phyloP scores from a whole-genome alignment of 768 basidiomycete species.

The Harrya chromipes region DNA sequence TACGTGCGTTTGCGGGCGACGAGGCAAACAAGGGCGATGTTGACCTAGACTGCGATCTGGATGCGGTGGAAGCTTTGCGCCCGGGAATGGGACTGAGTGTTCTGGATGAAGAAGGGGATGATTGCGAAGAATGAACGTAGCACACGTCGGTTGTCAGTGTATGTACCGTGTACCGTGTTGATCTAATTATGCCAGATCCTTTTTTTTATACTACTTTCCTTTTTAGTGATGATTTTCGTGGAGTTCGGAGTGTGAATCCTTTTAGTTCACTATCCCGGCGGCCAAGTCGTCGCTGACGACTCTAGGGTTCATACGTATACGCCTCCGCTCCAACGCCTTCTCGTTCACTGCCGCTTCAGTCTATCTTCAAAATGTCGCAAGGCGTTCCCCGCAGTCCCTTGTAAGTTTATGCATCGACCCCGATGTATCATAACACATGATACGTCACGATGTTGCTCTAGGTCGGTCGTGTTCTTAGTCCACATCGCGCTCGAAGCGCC shows the following conservation, averaged over 20 bases:
- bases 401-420: conserved; percentile 27
- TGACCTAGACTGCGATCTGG: conserved; percentile 31
- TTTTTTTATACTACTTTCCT: conserved; percentile 7
- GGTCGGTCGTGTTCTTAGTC: conserved; percentile 68
- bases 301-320: too few species aligned
- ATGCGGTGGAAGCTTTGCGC: conserved; percentile 23
- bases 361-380: conserved; percentile 17
- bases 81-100: conserved; percentile 19
- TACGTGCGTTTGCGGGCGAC: conserved; percentile 41
- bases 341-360: background rate
- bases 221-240: conserved; percentile 26
- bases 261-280: background rate
- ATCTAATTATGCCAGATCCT: conserved; percentile 7
- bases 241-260: conserved; percentile 22
- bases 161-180: conserved; percentile 11
- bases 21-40: conserved; percentile 20
- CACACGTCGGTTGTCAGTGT: background rate
- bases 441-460: conserved; percentile 24
- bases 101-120: conserved; percentile 35
- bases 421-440: background rate
- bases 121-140: conserved; percentile 22
- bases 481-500: conserved; percentile 81
- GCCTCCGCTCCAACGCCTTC: too few species aligned
- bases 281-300: too few species aligned
- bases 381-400: conserved; percentile 36